phyloP scores from a whole-genome alignment of 1,139 yeast genomes.

The Candida sanyaensis region DNA sequence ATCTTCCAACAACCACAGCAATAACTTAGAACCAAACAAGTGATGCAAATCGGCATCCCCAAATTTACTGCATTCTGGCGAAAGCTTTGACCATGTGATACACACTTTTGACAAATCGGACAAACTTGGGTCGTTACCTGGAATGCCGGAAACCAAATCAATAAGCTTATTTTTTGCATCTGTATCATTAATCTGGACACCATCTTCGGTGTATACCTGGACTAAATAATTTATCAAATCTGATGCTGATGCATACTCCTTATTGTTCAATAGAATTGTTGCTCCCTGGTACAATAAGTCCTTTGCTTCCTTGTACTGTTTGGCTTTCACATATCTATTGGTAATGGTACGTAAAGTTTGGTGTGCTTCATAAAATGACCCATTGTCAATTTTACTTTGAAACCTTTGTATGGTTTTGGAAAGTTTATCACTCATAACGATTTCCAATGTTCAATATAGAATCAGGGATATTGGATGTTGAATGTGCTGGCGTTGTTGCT shows the following conservation, averaged over 20 bases:
- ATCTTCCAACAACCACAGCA: slow-evolving; percentile 22
- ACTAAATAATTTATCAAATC: slow-evolving; percentile 75
- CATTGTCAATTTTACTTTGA: slow-evolving; percentile 66
- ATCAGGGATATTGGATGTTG: no score
- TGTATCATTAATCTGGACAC: slow-evolving; percentile 35
- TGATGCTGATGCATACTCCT: slow-evolving; percentile 77
- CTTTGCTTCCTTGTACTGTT: slow-evolving; percentile 68
- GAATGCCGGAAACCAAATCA: slow-evolving; percentile 43
- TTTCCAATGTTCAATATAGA: neutral
- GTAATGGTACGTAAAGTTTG: slow-evolving; percentile 89
- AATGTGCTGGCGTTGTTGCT: no score
- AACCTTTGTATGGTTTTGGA: slow-evolving; percentile 64
- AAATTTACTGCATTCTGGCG: slow-evolving; percentile 42
- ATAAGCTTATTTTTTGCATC: slow-evolving; percentile 40
- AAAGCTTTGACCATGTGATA: slow-evolving; percentile 62
- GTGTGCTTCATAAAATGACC: slow-evolving; percentile 91
- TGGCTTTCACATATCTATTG: slow-evolving; percentile 74
- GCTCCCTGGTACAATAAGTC: slow-evolving; percentile 75
- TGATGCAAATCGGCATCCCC: slow-evolving; percentile 82
- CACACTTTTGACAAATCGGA: slow-evolving; percentile 61
- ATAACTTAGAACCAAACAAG: slow-evolving; percentile 68
- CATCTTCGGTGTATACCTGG: slow-evolving; percentile 62
- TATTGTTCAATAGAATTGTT: slow-evolving; percentile 61
- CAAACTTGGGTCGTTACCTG: slow-evolving; percentile 57
- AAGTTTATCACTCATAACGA: slow-evolving; percentile 42